phyloP scores from a whole-genome alignment of 805 yeast genomes.

The Lachancea dasiensis region DNA sequence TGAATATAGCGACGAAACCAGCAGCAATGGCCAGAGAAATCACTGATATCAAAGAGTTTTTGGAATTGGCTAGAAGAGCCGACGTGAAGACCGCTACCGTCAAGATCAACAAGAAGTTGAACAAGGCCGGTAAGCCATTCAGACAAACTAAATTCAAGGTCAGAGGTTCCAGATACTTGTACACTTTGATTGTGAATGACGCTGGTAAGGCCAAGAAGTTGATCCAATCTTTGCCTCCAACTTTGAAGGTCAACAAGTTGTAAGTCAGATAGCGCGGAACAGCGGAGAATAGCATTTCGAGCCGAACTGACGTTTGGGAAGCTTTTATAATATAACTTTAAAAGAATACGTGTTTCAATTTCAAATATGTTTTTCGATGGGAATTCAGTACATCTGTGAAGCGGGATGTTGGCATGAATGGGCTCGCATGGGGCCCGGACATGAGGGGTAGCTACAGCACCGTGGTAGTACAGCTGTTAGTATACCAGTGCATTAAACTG shows the following conservation, averaged over 20 bases:
- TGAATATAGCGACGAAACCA: background rate
- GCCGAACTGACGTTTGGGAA: constrained; percentile 4
- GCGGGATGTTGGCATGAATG: too few species aligned
- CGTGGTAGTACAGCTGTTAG: background rate
- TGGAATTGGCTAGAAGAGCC: constrained; percentile 93
- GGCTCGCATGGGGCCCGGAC: too few species aligned
- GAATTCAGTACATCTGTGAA: constrained; percentile 9
- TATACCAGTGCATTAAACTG: background rate
- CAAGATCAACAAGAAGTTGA: constrained; percentile 84
- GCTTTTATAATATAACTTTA: constrained; percentile 4
- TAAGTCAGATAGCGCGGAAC: constrained; percentile 20
- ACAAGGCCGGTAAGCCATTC: constrained; percentile 75
- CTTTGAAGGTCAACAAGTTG: constrained; percentile 60
- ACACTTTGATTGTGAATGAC: constrained; percentile 94
- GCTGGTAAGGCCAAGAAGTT: constrained; percentile 96
- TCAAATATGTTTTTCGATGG: constrained; percentile 8
- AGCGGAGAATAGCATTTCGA: too few species aligned
- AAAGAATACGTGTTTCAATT: constrained; percentile 7
- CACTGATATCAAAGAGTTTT: constrained; percentile 94
- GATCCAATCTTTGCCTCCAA: constrained; percentile 96
- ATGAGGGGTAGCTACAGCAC: too few species aligned
- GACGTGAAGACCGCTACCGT: constrained; percentile 91
- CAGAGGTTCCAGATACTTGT: constrained; percentile 90
- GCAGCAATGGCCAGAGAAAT: constrained; percentile 53
- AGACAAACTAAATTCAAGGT: constrained; percentile 98